A percentile compares a stretch with the other conserved stretches of the same genome.
Conservation (phyloP, 768 basidiomycete genomes). For the Fistulinella prunicolor region DNA sequence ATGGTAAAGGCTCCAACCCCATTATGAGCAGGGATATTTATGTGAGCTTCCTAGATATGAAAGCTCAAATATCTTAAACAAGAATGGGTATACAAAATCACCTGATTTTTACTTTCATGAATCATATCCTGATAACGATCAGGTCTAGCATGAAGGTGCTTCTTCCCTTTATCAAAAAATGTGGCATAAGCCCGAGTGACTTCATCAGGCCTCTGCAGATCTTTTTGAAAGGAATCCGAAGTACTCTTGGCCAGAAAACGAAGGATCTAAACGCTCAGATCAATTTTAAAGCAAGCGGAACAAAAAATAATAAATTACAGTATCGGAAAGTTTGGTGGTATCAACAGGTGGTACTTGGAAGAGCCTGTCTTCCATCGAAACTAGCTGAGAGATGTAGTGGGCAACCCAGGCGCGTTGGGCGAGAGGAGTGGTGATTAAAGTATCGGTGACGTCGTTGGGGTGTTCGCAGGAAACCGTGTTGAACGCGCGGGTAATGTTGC, state of each 20-base stretch:
- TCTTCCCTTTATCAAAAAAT: conserved; percentile 9
- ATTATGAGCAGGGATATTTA: conserved; percentile 22
- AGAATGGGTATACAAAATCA: conserved; percentile 15
- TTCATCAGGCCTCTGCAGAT: conserved; percentile 25
- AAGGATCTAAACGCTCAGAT: conserved; percentile 18
- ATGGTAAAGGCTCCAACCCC: conserved; percentile 24
- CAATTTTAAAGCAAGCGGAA: neutral
- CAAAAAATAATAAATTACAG: conserved; percentile 7
- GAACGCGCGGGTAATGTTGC: conserved; percentile 20
- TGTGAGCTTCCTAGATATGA: conserved; percentile 12
- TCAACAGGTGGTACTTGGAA: conserved; percentile 23
- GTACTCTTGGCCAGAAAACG: conserved; percentile 28
- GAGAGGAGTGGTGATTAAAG: conserved; percentile 15
- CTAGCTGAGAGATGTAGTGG: conserved; percentile 28
- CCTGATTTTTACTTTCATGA: conserved; percentile 37
- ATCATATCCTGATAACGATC: conserved; percentile 32
- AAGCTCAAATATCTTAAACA: neutral
- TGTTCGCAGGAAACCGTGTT: conserved; percentile 3
- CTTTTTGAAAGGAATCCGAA: conserved; percentile 23
- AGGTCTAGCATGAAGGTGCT: conserved; percentile 15
- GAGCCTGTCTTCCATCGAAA: conserved; percentile 20
- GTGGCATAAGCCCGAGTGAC: conserved; percentile 22
- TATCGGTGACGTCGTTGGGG: neutral
- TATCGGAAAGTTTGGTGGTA: conserved; percentile 24
- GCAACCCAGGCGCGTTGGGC: conserved; percentile 32